Conservation (phyloP, 768 basidiomycete genomes). For the Termitomyces sp. region DNA sequence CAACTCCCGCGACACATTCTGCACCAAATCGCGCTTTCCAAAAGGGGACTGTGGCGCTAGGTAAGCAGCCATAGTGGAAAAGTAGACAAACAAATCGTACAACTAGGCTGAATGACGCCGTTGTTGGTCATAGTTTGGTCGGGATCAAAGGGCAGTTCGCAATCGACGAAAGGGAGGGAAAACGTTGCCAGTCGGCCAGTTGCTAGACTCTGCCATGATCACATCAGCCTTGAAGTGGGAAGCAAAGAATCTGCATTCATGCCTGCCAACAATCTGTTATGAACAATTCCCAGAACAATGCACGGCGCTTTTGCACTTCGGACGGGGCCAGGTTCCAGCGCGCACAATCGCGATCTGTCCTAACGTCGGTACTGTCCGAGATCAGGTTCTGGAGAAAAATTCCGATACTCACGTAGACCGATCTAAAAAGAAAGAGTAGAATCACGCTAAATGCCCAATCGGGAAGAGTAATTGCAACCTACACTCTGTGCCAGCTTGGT, state of each 20-base stretch:
- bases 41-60: conserved; percentile 45
- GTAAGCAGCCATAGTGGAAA: neutral
- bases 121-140: conserved; percentile 58
- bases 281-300: conserved; percentile 72
- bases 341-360: conserved; percentile 65
- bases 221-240: neutral
- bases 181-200: conserved; percentile 69
- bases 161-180: conserved; percentile 69
- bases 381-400: conserved; percentile 2
- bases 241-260: conserved; percentile 10
- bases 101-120: conserved; percentile 54
- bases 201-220: conserved; percentile 50
- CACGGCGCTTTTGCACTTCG: conserved; percentile 69
- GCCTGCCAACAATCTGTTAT: conserved; percentile 78
- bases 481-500: conserved; percentile 69
- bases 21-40: conserved; percentile 72
- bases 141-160: conserved; percentile 60
- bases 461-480: conserved; percentile 23
- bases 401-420: conserved; percentile 54
- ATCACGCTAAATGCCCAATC: conserved; percentile 4
- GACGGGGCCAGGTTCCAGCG: conserved; percentile 59
- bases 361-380: conserved; percentile 4
- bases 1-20: conserved; percentile 64
- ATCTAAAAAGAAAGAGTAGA: conserved; percentile 36
- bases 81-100: conserved; percentile 33